A percentile compares a stretch with the other conserved stretches of the same genome.
phyloP scores from a whole-genome alignment of 1,284 basidiomycete species.

The Rhodotorula sp. region DNA sequence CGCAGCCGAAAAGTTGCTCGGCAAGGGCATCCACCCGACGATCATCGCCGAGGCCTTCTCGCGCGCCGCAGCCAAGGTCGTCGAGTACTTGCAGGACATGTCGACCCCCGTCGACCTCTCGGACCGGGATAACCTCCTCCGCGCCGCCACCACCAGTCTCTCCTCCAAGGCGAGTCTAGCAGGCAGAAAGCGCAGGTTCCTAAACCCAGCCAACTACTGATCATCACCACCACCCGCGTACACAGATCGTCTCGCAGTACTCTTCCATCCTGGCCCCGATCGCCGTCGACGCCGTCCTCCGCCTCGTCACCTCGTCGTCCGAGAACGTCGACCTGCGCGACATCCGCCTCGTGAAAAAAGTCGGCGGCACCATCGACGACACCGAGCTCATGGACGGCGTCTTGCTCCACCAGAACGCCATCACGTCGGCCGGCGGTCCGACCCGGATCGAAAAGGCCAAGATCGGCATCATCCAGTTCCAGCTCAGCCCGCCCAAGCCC shows the following conservation, averaged over 20 bases:
- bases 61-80: conserved; percentile 85
- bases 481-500: conserved; percentile 94
- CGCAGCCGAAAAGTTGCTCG: conserved; percentile 94
- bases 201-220: too few relatives aligned
- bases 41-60: conserved; percentile 96
- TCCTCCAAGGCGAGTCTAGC: conserved; percentile 79
- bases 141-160: conserved; percentile 90
- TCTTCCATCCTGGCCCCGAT: conserved; percentile 96
- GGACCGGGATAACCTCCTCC: conserved; percentile 80
- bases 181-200: too few relatives aligned
- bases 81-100: conserved; percentile 90
- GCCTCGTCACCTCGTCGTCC: conserved; percentile 65
- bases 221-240: too few relatives aligned
- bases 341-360: conserved; percentile 95
- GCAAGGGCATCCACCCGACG: conserved; percentile 95
- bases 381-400: conserved; percentile 89
- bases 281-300: conserved; percentile 91
- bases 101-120: conserved; percentile 88
- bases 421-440: conserved; percentile 85
- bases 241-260: conserved; percentile 93
- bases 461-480: conserved; percentile 98
- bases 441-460: conserved; percentile 97
- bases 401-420: conserved; percentile 92
- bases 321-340: conserved; percentile 95
- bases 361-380: conserved; percentile 98